Evolutionary conservation across 2,329 filamentous ascomycete species (phyloP).

Genomic region (Hymenoscyphus linearis): DNA sequence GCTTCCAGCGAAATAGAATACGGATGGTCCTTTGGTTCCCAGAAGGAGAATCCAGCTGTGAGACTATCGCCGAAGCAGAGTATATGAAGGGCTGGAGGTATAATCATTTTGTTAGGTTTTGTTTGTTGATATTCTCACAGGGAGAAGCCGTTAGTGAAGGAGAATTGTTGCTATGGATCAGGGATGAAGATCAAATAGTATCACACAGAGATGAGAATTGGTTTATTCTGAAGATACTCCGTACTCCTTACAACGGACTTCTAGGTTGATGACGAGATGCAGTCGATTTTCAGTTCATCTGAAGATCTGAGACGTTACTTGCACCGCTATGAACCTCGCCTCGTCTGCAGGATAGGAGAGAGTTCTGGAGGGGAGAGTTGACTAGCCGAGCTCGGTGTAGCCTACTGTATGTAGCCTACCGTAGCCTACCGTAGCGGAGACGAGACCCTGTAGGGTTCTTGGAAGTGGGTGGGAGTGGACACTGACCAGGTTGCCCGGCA

Average conservation of each 20-base stretch:
- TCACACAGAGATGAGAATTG: neutral
- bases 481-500: neutral
- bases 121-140: neutral
- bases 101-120: conserved; percentile 16
- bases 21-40: conserved; percentile 42
- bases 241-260: neutral
- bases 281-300: conserved; percentile 5
- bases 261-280: neutral
- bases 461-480: no score
- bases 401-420: no score
- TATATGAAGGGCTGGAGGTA: conserved; percentile 20
- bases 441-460: no score
- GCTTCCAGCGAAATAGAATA: conserved; percentile 47
- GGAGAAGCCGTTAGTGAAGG: no score
- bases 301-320: neutral
- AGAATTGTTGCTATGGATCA: neutral
- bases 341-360: no score
- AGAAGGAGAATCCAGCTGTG: conserved; percentile 48
- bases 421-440: no score
- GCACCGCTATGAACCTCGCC: neutral
- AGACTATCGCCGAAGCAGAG: conserved; percentile 37
- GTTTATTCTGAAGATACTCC: neutral
- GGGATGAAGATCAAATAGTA: neutral
- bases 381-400: no score
- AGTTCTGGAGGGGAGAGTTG: no score